A percentile compares a stretch with the other conserved stretches of the same genome.
These are phyloP conservation scores for Eimeria praecox DNA, from an alignment of 169 alveolate genomes.

Conservation along the genomic window DNA sequence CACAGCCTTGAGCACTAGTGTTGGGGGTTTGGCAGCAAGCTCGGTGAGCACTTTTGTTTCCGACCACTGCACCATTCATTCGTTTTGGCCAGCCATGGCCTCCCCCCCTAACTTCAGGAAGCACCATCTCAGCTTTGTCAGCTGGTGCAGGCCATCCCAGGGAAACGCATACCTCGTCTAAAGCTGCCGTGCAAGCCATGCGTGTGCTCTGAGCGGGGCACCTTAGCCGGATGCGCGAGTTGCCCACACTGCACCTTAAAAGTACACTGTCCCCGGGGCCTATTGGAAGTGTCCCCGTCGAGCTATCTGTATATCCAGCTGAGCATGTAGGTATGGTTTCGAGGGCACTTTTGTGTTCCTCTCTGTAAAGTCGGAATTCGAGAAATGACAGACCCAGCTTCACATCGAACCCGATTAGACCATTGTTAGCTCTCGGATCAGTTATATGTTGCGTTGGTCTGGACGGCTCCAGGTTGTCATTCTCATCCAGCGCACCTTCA, in stretches of 20 bases:
- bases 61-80: not conserved
- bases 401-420: conserved; percentile 55
- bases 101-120: not conserved
- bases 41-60: not conserved
- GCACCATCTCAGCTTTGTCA: not conserved
- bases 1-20: not conserved
- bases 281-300: not conserved
- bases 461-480: not conserved
- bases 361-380: conserved; percentile 49
- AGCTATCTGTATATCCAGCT: not conserved
- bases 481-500: not conserved
- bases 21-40: not conserved
- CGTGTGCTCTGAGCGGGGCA: conserved; percentile 15
- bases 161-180: conserved; percentile 17
- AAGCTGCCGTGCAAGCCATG: conserved; percentile 21
- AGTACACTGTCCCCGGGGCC: conserved; percentile 8
- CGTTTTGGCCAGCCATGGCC: not conserved
- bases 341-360: not conserved
- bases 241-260: conserved; percentile 2
- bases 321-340: not conserved
- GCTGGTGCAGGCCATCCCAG: conserved; percentile 2
- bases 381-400: conserved; percentile 16
- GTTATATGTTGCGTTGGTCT: not conserved
- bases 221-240: conserved; percentile 30
- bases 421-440: not conserved